Evolutionary conservation across 441 rosid genomes (phyloP), one percentile per base, ranked within the genome.

Genomic region (Populus trichocarpa): DNA sequence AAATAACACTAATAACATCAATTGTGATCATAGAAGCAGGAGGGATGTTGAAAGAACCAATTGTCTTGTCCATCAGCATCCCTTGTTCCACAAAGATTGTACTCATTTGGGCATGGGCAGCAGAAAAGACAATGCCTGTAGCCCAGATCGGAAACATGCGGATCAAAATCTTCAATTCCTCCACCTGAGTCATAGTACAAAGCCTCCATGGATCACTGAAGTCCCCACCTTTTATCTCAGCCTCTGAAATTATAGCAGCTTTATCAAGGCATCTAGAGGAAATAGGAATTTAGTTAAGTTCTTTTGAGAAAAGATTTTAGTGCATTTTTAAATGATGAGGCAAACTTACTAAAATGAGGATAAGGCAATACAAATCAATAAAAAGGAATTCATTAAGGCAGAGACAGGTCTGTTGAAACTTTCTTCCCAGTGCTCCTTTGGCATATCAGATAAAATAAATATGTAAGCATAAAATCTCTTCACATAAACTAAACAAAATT

Each of bases 141-240:
- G 95, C 98, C 97, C 97, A 91, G 63, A 93, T 88, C 4, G 97
- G 96, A 72, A 91, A 91, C 98, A 95, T 90, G 25, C 96, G 91
- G 40, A 89, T 81, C 87, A 95, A 79, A 76, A 93, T 91, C 86
- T 95, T 95, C 64, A 95, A 79, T 84, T 95, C 99, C 86, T 93
- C 96, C 7, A 66, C 32, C 32, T 30, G 32, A 30, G 32, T 30
- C 32, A 30, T 30, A 30, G 32, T 30, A 30, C 32, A 30, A 30
- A 30, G 32, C 32, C 32, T 30, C 32, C 32, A 30, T 3, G 32
- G 32, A 30, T 30, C 32, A 30, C 32, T 3, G 32, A 30, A 30
- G 32, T 83, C 90, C 76, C 85, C 93, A 32, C 80, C 82, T 79
- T 85, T 90, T 25, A 79, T 61, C 79, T 92, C 98, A 25, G 86